These are phyloP conservation scores for Pseudomonodictys pantanalensis DNA, from an alignment of 495 filamentous ascomycete species.

Conservation along the genomic window DNA sequence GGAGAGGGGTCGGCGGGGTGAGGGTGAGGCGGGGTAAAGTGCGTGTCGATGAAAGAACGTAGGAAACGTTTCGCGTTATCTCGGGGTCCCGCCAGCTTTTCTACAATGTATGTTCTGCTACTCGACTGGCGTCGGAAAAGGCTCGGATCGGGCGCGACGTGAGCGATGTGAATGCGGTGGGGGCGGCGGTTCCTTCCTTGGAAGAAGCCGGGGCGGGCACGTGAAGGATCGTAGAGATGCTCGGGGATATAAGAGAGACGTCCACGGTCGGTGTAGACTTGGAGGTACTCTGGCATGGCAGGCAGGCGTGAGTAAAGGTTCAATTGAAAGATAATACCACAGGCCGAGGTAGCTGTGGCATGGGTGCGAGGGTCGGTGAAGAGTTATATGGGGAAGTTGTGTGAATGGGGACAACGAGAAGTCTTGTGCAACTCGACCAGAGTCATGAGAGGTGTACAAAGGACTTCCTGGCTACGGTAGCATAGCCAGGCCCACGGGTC, in stretches of 20 bases:
- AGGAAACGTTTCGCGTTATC: constrained; percentile 48
- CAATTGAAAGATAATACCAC: constrained; percentile 2
- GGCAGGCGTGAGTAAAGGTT: constrained; percentile 10
- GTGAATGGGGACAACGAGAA: constrained; percentile 2
- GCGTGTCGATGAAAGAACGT: constrained; percentile 40
- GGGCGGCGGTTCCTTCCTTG: constrained; percentile 28
- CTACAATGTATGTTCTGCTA: constrained; percentile 20
- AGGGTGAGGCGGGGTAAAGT: not conserved
- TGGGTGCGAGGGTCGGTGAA: not conserved
- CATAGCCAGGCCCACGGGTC: constrained; percentile 18
- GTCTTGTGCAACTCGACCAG: constrained; percentile 22
- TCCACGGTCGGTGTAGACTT: constrained; percentile 29
- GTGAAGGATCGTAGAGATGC: constrained; percentile 18
- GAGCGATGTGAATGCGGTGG: constrained; percentile 31
- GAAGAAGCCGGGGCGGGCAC: constrained; percentile 19
- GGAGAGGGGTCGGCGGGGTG: constrained; percentile 8
- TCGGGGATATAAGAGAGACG: constrained; percentile 33
- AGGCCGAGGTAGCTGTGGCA: not conserved
- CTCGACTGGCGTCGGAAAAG: constrained; percentile 14
- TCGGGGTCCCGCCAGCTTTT: constrained; percentile 45
- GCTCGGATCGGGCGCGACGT: constrained; percentile 25
- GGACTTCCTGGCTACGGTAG: constrained; percentile 21
- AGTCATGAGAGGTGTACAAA: constrained; percentile 33
- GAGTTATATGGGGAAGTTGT: constrained; percentile 3
- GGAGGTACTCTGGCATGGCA: constrained; percentile 32